Percentiles rank a stretch among this genome's conserved stretches.
Conservation (phyloP, 2,329 filamentous ascomycete genomes). For the Mycosphaerella arachidis region DNA sequence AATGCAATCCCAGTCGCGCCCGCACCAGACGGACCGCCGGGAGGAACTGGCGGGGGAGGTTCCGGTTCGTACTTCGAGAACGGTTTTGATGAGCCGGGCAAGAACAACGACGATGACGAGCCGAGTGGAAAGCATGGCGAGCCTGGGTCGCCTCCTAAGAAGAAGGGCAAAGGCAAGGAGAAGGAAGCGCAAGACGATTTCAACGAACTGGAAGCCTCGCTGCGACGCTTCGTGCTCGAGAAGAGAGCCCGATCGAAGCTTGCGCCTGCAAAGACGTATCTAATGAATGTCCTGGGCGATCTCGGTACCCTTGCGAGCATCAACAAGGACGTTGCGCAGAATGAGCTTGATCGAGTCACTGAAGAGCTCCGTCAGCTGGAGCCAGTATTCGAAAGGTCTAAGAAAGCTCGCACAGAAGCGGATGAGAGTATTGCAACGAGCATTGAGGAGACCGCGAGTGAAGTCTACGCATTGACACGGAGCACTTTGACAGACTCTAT, state of each 20-base stretch:
- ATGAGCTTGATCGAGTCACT: conserved; percentile 77
- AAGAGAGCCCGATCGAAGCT: conserved; percentile 94
- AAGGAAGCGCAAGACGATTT: conserved; percentile 85
- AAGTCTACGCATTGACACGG: conserved; percentile 81
- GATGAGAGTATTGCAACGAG: conserved; percentile 74
- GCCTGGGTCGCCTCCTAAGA: conserved; percentile 38
- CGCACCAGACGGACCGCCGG: conserved; percentile 54
- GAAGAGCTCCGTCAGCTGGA: conserved; percentile 77
- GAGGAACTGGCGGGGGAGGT: conserved; percentile 33
- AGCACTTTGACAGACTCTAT: conserved; percentile 72
- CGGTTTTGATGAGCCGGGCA: conserved; percentile 29
- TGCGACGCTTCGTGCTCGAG: conserved; percentile 89
- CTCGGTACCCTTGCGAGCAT: conserved; percentile 76
- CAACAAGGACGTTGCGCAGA: conserved; percentile 80
- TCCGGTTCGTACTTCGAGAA: conserved; percentile 36
- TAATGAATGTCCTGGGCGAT: conserved; percentile 88
- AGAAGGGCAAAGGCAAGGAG: conserved; percentile 73
- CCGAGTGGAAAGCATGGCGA: conserved; percentile 51
- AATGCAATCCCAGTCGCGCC: conserved; percentile 79
- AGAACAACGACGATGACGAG: conserved; percentile 50
- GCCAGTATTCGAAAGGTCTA: conserved; percentile 77
- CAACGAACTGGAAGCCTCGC: conserved; percentile 78
- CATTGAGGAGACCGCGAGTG: conserved; percentile 79
- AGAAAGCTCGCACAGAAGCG: conserved; percentile 72
- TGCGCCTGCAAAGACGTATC: conserved; percentile 89